A percentile compares a stretch with the other conserved stretches of the same genome.
Conservation (phyloP, 2,329 filamentous ascomycete species). For the Talaromyces rugulosus region DNA sequence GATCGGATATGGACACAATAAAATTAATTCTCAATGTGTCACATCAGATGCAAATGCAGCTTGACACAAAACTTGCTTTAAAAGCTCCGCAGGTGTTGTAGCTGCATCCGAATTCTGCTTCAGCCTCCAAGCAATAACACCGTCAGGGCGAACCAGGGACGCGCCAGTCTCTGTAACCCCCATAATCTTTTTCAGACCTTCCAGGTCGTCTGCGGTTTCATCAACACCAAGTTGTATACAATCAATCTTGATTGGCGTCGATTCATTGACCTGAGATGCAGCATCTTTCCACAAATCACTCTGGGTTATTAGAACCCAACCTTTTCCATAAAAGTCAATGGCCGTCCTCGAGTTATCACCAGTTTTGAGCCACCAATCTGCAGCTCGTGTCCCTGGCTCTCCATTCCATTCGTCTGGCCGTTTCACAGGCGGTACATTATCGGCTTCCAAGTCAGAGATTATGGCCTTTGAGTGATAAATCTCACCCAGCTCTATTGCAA, state of each 20-base stretch:
- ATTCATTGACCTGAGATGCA: slow-evolving; percentile 13
- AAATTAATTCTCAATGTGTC: no score
- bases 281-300: slow-evolving; percentile 14
- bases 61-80: not conserved
- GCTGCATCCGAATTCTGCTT: not conserved
- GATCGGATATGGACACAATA: no score
- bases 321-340: slow-evolving; percentile 25
- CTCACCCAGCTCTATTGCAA: slow-evolving; percentile 25
- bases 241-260: slow-evolving; percentile 2
- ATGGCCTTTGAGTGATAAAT: slow-evolving; percentile 21
- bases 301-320: slow-evolving; percentile 26
- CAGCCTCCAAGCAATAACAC: slow-evolving; percentile 29
- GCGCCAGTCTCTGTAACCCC: slow-evolving; percentile 26
- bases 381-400: slow-evolving; percentile 27
- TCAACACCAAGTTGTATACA: slow-evolving; percentile 14
- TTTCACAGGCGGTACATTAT: slow-evolving; percentile 12
- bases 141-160: slow-evolving; percentile 32
- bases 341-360: slow-evolving; percentile 22
- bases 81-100: not conserved
- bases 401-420: slow-evolving; percentile 22
- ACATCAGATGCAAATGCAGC: not conserved
- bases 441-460: slow-evolving; percentile 7
- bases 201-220: slow-evolving; percentile 8
- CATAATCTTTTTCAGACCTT: slow-evolving; percentile 18
- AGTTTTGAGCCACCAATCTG: slow-evolving; percentile 28